Base-by-base conservation (phyloP, 2,329 filamentous ascomycete genomes). In the Penicillium sp. region DNA sequence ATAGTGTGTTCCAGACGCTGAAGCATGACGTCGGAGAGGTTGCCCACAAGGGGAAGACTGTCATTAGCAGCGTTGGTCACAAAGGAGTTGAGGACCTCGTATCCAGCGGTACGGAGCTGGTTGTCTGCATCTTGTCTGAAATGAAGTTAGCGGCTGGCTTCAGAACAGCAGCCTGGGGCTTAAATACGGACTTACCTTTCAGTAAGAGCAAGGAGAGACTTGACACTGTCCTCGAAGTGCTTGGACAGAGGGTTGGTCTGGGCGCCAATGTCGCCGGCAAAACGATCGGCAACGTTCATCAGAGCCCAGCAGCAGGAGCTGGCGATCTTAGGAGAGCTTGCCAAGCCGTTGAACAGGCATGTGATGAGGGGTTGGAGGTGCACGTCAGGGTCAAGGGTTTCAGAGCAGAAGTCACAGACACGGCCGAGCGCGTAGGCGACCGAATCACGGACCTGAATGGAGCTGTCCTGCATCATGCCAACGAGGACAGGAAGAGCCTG, bases 241-340 rank as follows among this genome's bases (percentile, higher is more conserved):
- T 84, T 82, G 2, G 90, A 95, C 43, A 98, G 77, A 38, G 88
- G 80, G 73, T 97, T 98, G 43, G 77, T 77, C 61, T 84, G 76
- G 53, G 84, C 85, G 43, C 87, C 88, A 49, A 84, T 79, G 48
- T 96, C 90, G 51, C 89, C 88, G 28, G 89, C 87, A 67, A 97
- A 98, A 53, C 90, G 85, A 67, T 98, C 93, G 10, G 93, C 91
- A 66, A 98, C 75, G 73, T 97, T 98, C 88, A 98, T 97, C 59
- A 98, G 75, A 29, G 93, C 90, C 93, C 94, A 96, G 75, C 93
- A 98, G 82, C 93, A 97, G 28, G 93, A 98, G 48, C 88, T 84
- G 29, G 91, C 93, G 83, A 98, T 98, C 80, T 95, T 96, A 53
- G 89, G 85, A 67, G 86, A 93, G 73, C 87, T 91, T 52, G 88